Base-by-base conservation (phyloP, 805 yeast genomes). In the Myxozyma mucilagina region DNA sequence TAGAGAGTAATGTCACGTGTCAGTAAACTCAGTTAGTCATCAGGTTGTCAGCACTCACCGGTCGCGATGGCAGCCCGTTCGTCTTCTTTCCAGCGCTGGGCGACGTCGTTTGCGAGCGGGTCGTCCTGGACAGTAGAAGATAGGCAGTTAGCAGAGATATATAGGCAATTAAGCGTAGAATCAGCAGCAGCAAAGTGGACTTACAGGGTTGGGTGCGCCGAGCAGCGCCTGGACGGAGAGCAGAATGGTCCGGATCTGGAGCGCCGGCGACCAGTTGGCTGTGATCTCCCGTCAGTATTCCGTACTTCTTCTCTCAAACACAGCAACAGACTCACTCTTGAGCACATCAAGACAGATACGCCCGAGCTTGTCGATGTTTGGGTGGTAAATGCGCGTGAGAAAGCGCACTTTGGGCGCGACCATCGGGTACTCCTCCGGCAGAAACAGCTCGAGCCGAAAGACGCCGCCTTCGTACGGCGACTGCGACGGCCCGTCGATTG, bases 91-190 rank as follows among this genome's bases (percentile, higher is more conserved):
- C 99, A 94, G 64, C 89, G 93, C 68, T 90, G 92, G 1, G 99
- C 99, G 44, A 94, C 99, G 67, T 94, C 98, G 71, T 94, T 94
- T 18, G 98, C 98, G 68, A 94, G 80, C 1, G 99, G 99, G 75
- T 94, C 99, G 73, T 94, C 97, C 64, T 61, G 18, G 8, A 24
- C 7, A n/a, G 5, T 13, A 5, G 5, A 38, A 38, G 3, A 11
- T 3, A 5, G 3, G n/a, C 41, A 38, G 2, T 13, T 3, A n/a
- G 13, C 6, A 29, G 6, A 45, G 7, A 8, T 5, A 1, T 2
- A 34, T 4, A 9, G 11, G 14, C 18, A 14, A 47, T n/a, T 3
- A 10, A 14, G 20, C 2, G 48, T 1, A 20, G 29, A 20, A 10
- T 24, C 29, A 24, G 29, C 29, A n/a, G n/a, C n/a, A n/a, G n/a